Evolutionary conservation across 768 basidiomycete species (phyloP).

Genomic region (Lactarius pseudohatsudake): DNA sequence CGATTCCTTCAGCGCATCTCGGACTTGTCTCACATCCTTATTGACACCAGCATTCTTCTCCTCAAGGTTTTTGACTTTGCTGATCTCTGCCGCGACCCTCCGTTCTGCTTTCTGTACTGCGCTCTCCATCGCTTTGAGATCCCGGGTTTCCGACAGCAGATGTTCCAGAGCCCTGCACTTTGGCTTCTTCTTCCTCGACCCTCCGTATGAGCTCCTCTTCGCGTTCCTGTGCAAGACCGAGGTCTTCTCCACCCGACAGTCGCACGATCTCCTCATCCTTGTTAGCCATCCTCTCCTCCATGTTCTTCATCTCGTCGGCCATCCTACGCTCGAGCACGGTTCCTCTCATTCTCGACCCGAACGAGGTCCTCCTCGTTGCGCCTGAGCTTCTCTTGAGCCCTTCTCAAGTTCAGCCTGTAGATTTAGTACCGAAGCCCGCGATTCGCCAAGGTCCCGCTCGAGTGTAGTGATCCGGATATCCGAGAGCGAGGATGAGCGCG

Average conservation of each 20-base stretch:
- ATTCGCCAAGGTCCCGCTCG: slow-evolving; percentile 56
- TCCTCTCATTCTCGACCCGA: slow-evolving; percentile 58
- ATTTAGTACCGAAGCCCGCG: slow-evolving; percentile 43
- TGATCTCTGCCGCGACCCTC: slow-evolving; percentile 43
- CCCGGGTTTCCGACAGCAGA: slow-evolving; percentile 44
- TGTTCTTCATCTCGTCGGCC: slow-evolving; percentile 44
- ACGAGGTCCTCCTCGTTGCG: slow-evolving; percentile 49
- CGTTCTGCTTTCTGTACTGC: slow-evolving; percentile 30
- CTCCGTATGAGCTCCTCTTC: slow-evolving; percentile 63
- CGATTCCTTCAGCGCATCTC: slow-evolving; percentile 44
- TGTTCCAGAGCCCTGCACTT: slow-evolving; percentile 58
- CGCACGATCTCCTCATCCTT: slow-evolving; percentile 60
- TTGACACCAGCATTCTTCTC: slow-evolving; percentile 46
- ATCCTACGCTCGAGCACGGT: slow-evolving; percentile 51
- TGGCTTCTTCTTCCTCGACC: slow-evolving; percentile 72
- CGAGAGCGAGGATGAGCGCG: slow-evolving; percentile 61
- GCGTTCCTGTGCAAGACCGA: slow-evolving; percentile 42
- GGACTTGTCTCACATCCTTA: slow-evolving; percentile 53
- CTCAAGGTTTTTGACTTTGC: slow-evolving; percentile 43
- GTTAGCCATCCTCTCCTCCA: slow-evolving; percentile 48
- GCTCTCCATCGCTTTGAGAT: slow-evolving; percentile 39
- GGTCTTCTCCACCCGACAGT: slow-evolving; percentile 40
- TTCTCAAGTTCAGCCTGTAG: slow-evolving; percentile 46
- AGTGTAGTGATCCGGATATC: slow-evolving; percentile 49
- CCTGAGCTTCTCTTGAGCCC: slow-evolving; percentile 48